Base-by-base conservation (phyloP, 2,329 filamentous ascomycete species). In the Apiospora phragmitis region DNA sequence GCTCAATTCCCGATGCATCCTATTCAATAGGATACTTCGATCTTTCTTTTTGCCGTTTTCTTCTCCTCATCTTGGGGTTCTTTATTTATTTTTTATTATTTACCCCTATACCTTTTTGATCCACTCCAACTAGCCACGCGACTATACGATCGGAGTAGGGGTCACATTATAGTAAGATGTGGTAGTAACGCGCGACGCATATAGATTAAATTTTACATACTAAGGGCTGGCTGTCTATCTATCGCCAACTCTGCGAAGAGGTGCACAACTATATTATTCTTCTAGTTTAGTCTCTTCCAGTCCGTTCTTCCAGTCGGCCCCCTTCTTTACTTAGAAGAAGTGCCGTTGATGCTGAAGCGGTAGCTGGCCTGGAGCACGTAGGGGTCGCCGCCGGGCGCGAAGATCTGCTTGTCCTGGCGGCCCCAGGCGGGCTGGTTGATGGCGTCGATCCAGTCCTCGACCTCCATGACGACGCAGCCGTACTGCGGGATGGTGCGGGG, bases 341-440 rank as follows among this genome's bases (percentile, higher is more conserved):
- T 79, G 68, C 75, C 74, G 75, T 86, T 83, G 72, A 89, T 81
- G 75, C 85, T 88, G 75, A 92, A 92, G 69, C 81, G 80, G 77
- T 91, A 91, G 74, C 84, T 88, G 4, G 89, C 89, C 81, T 89
- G 85, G 73, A 92, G 81, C n/a, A 89, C 85, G 77, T 89, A 91
- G 3, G 88, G 88, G 72, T 87, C 86, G 69, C 84, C 88, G 11
- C 86, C 89, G 0, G 90, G 90, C 41, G 81, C 85, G 75, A 83
- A 91, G 71, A 92, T 83, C 77, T 92, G 89, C 82, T 87, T 90
- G 69, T 77, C 78, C 65, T 85, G 82, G 70, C 95, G 89, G 71
- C 90, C 90, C 95, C 95, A 98, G 81, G 94, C 89, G 0, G 95
- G 95, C 76, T 97, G 89, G 83, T 97, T 98, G 83, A 98, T 96